These are phyloP conservation scores for Alternaria gansuensis DNA, from an alignment of 2,329 filamentous ascomycete genomes.

Conservation along the genomic window DNA sequence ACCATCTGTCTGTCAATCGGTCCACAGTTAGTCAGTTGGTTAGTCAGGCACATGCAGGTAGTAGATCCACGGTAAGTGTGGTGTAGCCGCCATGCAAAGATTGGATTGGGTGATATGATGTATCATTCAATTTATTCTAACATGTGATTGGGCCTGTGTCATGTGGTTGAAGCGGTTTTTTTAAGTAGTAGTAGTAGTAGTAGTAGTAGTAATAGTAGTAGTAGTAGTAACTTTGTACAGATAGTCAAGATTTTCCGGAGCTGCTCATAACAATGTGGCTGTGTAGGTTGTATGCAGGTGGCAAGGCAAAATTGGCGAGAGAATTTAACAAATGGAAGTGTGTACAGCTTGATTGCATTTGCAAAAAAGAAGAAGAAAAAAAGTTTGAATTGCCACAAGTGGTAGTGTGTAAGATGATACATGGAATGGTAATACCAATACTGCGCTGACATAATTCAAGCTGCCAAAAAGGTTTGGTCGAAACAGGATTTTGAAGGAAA, in stretches of 20 bases:
- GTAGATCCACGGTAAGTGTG: not conserved
- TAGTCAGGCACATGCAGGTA: constrained; percentile 7
- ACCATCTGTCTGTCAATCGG: constrained; percentile 1
- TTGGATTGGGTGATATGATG: constrained; percentile 22
- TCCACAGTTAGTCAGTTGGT: not conserved
- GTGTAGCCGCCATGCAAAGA: constrained; percentile 4
- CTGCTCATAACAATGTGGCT: not conserved
- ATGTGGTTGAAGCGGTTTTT: not conserved
- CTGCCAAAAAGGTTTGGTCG: not conserved
- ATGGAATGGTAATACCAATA: constrained; percentile 49
- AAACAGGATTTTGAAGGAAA: constrained; percentile 4
- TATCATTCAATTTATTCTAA: constrained; percentile 36
- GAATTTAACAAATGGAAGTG: constrained; percentile 11
- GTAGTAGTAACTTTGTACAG: constrained; percentile 37
- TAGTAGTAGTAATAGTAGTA: too few relatives aligned
- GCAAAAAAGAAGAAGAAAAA: not conserved
- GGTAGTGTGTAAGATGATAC: constrained; percentile 36
- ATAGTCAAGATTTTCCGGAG: constrained; percentile 1
- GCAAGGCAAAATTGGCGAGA: constrained; percentile 11
- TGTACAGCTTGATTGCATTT: not conserved
- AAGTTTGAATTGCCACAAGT: constrained; percentile 7
- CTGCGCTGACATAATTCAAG: constrained; percentile 13
- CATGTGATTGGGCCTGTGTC: constrained; percentile 23
- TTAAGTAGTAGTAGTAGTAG: too few relatives aligned
- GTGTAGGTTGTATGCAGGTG: not conserved